Base-by-base conservation (phyloP, 768 basidiomycete genomes). In the Suillus occidentalis region DNA sequence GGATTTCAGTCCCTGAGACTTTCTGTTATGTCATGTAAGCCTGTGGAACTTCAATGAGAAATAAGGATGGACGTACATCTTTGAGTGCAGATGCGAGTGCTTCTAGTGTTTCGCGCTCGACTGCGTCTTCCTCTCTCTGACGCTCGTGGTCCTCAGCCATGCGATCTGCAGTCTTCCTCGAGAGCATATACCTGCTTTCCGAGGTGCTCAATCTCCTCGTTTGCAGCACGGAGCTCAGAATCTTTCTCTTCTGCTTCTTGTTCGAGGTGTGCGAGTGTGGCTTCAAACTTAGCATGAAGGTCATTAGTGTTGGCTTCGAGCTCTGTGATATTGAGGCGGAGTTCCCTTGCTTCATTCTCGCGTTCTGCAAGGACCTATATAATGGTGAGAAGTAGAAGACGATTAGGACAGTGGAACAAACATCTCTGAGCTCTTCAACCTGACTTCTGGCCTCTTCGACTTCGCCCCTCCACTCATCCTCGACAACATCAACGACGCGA, bases 381-480 rank as follows among this genome's bases (percentile, higher is more conserved):
- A 31, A 8, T 66, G 49, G 62, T 69, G 37, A 72, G 64, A 25
- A 68, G 50, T 12, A n/a, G 43, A 40, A 22, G 3, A 8, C 0
- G 20, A 8, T 63, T 52, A 47, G 7, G 45, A 47, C 39, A 65
- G 36, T 39, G 2, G 45, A 31, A 78, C 83, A 64, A 72, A 92
- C 90, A 75, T 91, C 91, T 31, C 84, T 83, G 18, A 92, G 81
- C 74, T 96, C 92, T 63, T 94, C 92, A 0, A 89, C 86, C 69
- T 93, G 92, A 3, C 81, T 84, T 65, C 89, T 82, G 2, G 88
- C 87, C 68, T 94, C 92, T 66, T 94, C 88, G 3, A 96, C 88
- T 72, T 97, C 95, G 4, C 90, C 91, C 63, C 89, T 80, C 94
- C 94, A 97, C 70, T 93, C 92, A 50, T 89, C 85, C 70, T 94